phyloP scores from a whole-genome alignment of 108 stramenopile genomes.

The Cylindrotheca fusiformis region DNA sequence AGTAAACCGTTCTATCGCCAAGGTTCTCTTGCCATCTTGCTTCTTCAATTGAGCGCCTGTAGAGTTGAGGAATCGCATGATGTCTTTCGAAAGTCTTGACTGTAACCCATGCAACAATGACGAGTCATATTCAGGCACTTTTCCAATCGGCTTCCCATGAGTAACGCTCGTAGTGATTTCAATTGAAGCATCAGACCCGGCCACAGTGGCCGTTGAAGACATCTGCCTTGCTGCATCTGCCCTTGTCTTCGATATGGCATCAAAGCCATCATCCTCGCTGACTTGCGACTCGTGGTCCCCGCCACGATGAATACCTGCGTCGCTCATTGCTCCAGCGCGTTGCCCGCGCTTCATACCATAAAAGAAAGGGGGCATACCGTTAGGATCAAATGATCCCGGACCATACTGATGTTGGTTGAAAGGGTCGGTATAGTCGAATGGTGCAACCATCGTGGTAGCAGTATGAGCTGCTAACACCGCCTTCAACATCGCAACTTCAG shows the following conservation, averaged over 20 bases:
- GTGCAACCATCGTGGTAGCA: constrained; percentile 25
- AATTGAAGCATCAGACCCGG: constrained; percentile 65
- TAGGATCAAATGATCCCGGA: constrained; percentile 31
- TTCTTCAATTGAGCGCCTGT: constrained; percentile 49
- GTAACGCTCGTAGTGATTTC: constrained; percentile 41
- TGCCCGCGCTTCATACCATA: constrained; percentile 33
- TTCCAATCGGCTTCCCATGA: constrained; percentile 6
- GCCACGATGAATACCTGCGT: constrained; percentile 69
- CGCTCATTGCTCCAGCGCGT: constrained; percentile 75
- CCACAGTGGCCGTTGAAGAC: constrained; percentile 58
- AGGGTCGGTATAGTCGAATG: constrained; percentile 35
- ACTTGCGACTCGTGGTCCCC: constrained; percentile 58
- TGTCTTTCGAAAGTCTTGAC: constrained; percentile 67
- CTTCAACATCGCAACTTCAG: constrained; percentile 79
- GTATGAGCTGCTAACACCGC: constrained; percentile 68
- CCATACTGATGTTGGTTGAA: constrained; percentile 28
- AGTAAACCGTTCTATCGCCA: constrained; percentile 63
- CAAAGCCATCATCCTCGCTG: constrained; percentile 73
- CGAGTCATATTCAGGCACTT: constrained; percentile 21
- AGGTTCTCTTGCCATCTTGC: constrained; percentile 41
- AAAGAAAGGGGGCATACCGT: constrained; percentile 44
- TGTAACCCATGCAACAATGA: constrained; percentile 49
- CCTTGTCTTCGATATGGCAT: constrained; percentile 18
- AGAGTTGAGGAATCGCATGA: constrained; percentile 46
- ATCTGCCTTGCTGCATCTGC: constrained; percentile 32